A percentile compares a stretch with the other conserved stretches of the same genome.
phyloP scores from a whole-genome alignment of 768 basidiomycete species.

The Amanita exitialis region DNA sequence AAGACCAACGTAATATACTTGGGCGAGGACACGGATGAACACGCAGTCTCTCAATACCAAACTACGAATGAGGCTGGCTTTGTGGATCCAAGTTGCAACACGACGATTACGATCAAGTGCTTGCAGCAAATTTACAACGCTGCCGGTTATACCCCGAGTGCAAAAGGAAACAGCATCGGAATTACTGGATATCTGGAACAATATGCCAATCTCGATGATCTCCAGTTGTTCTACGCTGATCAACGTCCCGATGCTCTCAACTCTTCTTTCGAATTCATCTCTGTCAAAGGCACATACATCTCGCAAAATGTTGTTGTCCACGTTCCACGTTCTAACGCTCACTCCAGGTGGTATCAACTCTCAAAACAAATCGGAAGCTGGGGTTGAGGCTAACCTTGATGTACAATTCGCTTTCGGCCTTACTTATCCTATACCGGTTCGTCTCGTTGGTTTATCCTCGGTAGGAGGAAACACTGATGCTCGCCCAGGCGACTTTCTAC shows the following conservation, averaged over 20 bases:
- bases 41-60: slow-evolving; percentile 11
- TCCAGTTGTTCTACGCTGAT: slow-evolving; percentile 36
- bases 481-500: slow-evolving; percentile 35
- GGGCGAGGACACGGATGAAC: slow-evolving; percentile 9
- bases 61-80: slow-evolving; percentile 19
- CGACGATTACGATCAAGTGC: slow-evolving; percentile 39
- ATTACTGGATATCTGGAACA: slow-evolving; percentile 43
- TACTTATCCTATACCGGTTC: slow-evolving; percentile 45
- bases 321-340: slow-evolving; percentile 8
- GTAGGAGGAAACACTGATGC: slow-evolving; percentile 5
- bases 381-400: slow-evolving; percentile 54
- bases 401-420: slow-evolving; percentile 54
- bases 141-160: slow-evolving; percentile 31
- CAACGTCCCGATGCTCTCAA: slow-evolving; percentile 36
- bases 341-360: slow-evolving; percentile 45
- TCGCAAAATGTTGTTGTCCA: neutral
- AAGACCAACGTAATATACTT: slow-evolving; percentile 29
- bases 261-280: slow-evolving; percentile 40
- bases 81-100: slow-evolving; percentile 39
- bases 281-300: slow-evolving; percentile 35
- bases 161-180: slow-evolving; percentile 37
- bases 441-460: neutral
- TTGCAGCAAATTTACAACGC: slow-evolving; percentile 46
- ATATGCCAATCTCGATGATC: slow-evolving; percentile 40
- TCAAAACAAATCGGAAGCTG: slow-evolving; percentile 40